Percentiles rank a stretch among this genome's conserved stretches.
phyloP scores from a whole-genome alignment of 2,329 filamentous ascomycete species.

The Fusarium pseudoanthophilum region DNA sequence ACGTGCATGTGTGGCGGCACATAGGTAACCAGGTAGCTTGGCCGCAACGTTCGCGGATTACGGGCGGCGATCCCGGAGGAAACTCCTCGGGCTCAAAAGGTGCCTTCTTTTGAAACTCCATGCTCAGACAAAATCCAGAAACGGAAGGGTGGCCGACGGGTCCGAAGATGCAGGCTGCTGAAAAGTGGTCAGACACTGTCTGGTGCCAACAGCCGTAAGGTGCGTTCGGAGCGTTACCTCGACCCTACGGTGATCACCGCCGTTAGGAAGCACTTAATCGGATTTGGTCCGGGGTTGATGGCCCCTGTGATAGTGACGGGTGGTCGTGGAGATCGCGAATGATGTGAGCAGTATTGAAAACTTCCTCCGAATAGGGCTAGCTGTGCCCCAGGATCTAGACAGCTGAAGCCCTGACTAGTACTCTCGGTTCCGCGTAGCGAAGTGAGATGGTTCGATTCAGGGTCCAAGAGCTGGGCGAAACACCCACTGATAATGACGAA shows the following conservation, averaged over 20 bases:
- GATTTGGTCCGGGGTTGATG: background rate
- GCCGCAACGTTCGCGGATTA: constrained; percentile 43
- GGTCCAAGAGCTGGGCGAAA: background rate
- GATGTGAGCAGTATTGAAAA: background rate
- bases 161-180: constrained; percentile 6
- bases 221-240: background rate
- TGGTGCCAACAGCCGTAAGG: background rate
- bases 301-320: background rate
- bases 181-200: constrained; percentile 15
- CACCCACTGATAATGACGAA: constrained; percentile 20
- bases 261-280: background rate
- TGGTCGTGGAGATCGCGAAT: background rate
- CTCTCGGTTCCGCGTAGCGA: constrained; percentile 8
- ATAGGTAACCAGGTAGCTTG: constrained; percentile 62
- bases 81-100: constrained; percentile 47
- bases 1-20: constrained; percentile 68
- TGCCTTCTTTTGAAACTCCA: constrained; percentile 37
- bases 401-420: constrained; percentile 14
- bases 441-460: constrained; percentile 1
- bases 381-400: background rate
- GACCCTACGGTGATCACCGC: background rate
- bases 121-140: constrained; percentile 13
- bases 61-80: constrained; percentile 40
- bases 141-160: background rate
- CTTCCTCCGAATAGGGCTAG: constrained; percentile 6